Evolutionary conservation across 129 eudicot genomes (phyloP), one percentile per base, ranked within the genome.

Genomic region (Chrysanthemum seticuspe): DNA sequence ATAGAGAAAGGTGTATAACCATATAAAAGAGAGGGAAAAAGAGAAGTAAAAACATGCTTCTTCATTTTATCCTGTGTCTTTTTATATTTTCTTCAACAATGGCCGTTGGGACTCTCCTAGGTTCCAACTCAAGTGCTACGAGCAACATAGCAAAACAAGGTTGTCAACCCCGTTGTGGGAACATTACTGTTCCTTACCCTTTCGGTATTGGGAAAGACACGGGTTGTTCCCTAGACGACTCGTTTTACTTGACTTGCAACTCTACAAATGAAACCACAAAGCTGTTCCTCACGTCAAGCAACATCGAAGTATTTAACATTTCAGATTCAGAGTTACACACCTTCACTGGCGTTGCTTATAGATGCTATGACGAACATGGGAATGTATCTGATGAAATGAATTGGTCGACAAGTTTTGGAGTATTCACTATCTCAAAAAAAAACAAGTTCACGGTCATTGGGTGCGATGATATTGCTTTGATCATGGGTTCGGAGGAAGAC

Each of bases 401-500:
- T n/a, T 55, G 61, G 61, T 13, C 9, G 61, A 55, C 61, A 0
- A 55, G 0, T 5, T 55, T 55, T 15, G 6, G 10, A 6, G 16
- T 19, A 14, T 67, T 18, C 53, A 65, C 66, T 18, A 59, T 79
- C 52, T 83, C 87, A 3, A 71, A 67, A 0, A 19, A 55, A 10
- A 85, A 85, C 59, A 19, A 0, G 0, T 19, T 19, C 21, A 19
- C 21, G 0, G 21, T 19, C 21, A 19, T 19, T 19, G 21, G 21
- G 21, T 19, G 21, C 21, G 21, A 19, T 19, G 21, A 75, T 27
- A 71, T 21, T 10, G 86, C 71, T 0, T 6, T 67, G 15, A 47
- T 85, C 10, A 4, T 6, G 2, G 76, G 73, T 5, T 4, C 19
- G 0, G 61, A 55, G 7, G 61, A 10, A 54, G 9, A 76, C 21